These are phyloP conservation scores for Solanum aculeatissimum DNA, from an alignment of 305 asterid species.

Conservation along the genomic window DNA sequence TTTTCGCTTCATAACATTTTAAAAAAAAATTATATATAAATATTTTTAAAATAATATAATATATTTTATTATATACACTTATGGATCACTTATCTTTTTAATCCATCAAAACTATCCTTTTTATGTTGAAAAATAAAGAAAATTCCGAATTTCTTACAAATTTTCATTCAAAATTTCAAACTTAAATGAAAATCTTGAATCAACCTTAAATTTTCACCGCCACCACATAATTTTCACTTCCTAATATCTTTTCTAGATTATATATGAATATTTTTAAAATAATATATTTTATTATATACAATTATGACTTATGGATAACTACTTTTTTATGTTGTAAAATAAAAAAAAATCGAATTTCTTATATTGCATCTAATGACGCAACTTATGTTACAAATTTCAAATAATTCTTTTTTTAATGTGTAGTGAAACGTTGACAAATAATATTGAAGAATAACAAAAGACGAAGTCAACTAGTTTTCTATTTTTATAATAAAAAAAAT, in stretches of 20 bases:
- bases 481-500: background rate
- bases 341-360: background rate
- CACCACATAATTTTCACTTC: background rate
- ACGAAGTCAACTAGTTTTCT: background rate
- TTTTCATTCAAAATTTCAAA: too few relatives aligned
- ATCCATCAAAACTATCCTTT: too few relatives aligned
- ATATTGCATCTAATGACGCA: background rate
- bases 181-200: too few relatives aligned
- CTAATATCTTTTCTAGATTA: background rate
- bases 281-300: background rate
- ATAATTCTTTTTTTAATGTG: background rate
- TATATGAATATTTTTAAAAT: background rate
- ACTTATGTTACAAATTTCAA: background rate
- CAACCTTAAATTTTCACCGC: too few relatives aligned
- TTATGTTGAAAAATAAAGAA: too few relatives aligned
- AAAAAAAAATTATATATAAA: too few relatives aligned
- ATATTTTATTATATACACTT: too few relatives aligned
- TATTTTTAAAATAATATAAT: too few relatives aligned
- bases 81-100: too few relatives aligned
- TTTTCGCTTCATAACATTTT: too few relatives aligned
- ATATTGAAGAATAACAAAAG: background rate
- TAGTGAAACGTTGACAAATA: background rate
- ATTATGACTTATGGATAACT: background rate
- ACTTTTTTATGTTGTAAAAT: background rate
- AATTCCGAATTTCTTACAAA: too few relatives aligned